These are phyloP conservation scores for Ganoderma boninense DNA, from an alignment of 1,284 basidiomycete species.

Conservation along the genomic window DNA sequence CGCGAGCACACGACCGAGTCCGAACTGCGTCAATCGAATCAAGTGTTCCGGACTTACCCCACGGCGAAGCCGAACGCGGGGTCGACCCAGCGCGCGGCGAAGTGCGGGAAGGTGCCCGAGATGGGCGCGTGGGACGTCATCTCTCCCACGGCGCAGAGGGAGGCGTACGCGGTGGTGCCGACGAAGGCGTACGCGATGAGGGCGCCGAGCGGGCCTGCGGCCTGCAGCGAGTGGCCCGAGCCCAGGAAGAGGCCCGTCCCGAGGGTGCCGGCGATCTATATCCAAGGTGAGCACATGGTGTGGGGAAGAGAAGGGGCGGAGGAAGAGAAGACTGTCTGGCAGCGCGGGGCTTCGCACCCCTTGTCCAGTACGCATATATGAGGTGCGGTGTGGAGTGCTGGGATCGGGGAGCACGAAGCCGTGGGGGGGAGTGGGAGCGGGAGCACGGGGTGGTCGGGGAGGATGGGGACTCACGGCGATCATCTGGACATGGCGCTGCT, in stretches of 20 bases:
- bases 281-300: background rate
- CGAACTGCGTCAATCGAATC: too few species aligned
- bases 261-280: slow-evolving; percentile 75
- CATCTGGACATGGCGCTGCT: slow-evolving; percentile 81
- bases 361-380: too few species aligned
- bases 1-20: too few species aligned
- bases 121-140: slow-evolving; percentile 78
- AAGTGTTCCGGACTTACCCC: slow-evolving; percentile 37
- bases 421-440: background rate
- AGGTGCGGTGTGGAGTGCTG: background rate
- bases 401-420: too few species aligned
- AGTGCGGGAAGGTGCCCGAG: slow-evolving; percentile 78
- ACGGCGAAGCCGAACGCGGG: slow-evolving; percentile 78
- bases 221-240: slow-evolving; percentile 68
- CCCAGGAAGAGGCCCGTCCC: slow-evolving; percentile 87
- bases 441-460: too few species aligned
- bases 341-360: background rate
- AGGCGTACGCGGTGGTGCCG: slow-evolving; percentile 70
- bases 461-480: slow-evolving; percentile 44
- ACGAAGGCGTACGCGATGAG: slow-evolving; percentile 69
- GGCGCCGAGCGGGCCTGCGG: slow-evolving; percentile 67
- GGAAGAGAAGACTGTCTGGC: background rate
- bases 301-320: background rate
- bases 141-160: slow-evolving; percentile 71
- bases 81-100: slow-evolving; percentile 77